Evolutionary conservation across 1,284 basidiomycete genomes (phyloP).

Genomic region (Marasmius tenuissimus): DNA sequence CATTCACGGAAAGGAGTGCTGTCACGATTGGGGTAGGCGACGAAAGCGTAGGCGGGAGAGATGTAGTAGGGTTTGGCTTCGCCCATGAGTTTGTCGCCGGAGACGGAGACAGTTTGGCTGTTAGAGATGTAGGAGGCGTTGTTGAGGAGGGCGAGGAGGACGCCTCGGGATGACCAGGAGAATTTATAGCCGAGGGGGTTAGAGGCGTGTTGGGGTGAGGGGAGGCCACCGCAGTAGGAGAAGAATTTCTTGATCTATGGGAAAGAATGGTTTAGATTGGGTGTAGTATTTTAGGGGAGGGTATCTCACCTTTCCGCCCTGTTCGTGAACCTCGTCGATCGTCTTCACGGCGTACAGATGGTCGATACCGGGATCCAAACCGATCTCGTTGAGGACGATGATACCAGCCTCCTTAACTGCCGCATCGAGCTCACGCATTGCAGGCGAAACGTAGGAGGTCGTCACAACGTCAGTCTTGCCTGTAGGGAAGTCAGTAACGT

Average conservation of each 20-base stretch:
- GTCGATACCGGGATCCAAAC: conserved; percentile 94
- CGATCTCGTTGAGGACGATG: conserved; percentile 97
- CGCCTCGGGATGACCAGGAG: conserved; percentile 97
- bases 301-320: conserved; percentile 82
- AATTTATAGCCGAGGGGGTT: conserved; percentile 99
- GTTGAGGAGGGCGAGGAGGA: conserved; percentile 94
- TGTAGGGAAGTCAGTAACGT: neutral
- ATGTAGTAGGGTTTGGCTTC: conserved; percentile 94
- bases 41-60: conserved; percentile 93
- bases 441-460: conserved; percentile 91
- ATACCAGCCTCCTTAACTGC: conserved; percentile 89
- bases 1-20: conserved; percentile 84
- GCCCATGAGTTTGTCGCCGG: conserved; percentile 78
- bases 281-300: neutral
- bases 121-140: conserved; percentile 80
- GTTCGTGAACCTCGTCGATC: conserved; percentile 90
- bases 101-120: conserved; percentile 65
- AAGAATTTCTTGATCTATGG: conserved; percentile 87
- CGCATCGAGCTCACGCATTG: conserved; percentile 86
- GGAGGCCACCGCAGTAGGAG: conserved; percentile 96
- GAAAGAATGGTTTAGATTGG: neutral
- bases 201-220: conserved; percentile 85
- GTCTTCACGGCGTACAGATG: conserved; percentile 97
- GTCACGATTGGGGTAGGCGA: conserved; percentile 97
- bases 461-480: conserved; percentile 94